Base-by-base conservation (phyloP, 176 grass and related monocot species). In the Carex kokanica region DNA sequence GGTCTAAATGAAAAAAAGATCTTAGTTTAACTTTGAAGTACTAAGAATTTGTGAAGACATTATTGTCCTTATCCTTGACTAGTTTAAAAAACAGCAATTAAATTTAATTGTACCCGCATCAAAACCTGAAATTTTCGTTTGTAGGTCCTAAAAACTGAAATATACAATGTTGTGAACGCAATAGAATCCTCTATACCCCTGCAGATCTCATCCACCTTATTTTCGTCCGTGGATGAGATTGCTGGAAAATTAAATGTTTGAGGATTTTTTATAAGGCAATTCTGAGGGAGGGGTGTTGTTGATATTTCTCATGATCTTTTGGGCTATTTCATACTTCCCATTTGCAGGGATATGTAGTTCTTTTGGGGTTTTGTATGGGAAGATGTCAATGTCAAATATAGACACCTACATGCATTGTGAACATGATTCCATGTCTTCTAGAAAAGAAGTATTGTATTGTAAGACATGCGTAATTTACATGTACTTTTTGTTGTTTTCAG, bases 401-500 rank as follows among this genome's bases (percentile, higher is more conserved):
- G 43, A 74, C 41, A 51, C 23, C 21, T 74, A 74, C 43, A 51
- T 52, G 70, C 10, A 11, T 67, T 74, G 6, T 74, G 20, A 74
- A 34, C 25, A 52, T 24, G 12, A 52, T 24, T 25, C 9, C 3
- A 25, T 51, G 8, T 52, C 34, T 27, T 74, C 70, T 74, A 52
- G 21, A 74, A 74, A 52, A 25, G 17, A 20, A 25, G n/a, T 0
- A 18, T 79, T 58, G 17, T 23, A 25, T 79, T 13, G 43, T 74
- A 74, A 51, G 10, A 74, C 20, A 13, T 74, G 10, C 1, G 15
- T 51, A 74, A 74, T 74, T 25, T 25, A 25, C 20, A 74, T 52
- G 2, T 25, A 74, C 43, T 74, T 18, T n/a, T 58, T 81, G 8
- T 58, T 59, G 54, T 59, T 52, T 83, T 53, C 63, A 98, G 95